These are phyloP conservation scores for Magnusiomyces suaveolens DNA, from an alignment of 1,139 yeast genomes.

Conservation along the genomic window DNA sequence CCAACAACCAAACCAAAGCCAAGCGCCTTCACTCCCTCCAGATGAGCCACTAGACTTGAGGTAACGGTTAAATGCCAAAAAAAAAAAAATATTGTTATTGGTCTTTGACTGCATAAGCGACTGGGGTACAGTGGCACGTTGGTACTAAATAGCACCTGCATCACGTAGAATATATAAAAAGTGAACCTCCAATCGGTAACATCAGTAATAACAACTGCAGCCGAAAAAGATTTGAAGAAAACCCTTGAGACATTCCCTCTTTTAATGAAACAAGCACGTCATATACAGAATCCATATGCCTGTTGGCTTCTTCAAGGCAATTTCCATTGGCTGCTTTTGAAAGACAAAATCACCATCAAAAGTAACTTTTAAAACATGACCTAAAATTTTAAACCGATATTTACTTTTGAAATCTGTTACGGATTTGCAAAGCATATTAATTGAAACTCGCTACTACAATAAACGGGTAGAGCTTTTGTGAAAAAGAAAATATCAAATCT, in stretches of 20 bases:
- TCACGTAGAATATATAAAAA: slow-evolving; percentile 45
- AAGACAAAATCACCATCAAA: too few relatives aligned
- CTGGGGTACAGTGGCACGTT: slow-evolving; percentile 49
- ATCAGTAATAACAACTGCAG: slow-evolving; percentile 29
- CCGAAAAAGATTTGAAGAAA: slow-evolving; percentile 38
- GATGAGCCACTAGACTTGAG: slow-evolving; percentile 63
- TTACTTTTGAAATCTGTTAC: too few relatives aligned
- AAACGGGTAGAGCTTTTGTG: too few relatives aligned
- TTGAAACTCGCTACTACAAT: too few relatives aligned
- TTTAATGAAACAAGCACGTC: slow-evolving; percentile 47
- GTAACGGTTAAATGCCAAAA: slow-evolving; percentile 35
- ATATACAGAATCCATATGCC: slow-evolving; percentile 42
- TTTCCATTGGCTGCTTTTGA: too few relatives aligned
- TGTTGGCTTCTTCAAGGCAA: slow-evolving; percentile 31
- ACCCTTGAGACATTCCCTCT: slow-evolving; percentile 34
- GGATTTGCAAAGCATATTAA: too few relatives aligned
- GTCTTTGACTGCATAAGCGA: slow-evolving; percentile 47
- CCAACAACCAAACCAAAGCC: slow-evolving; percentile 55
- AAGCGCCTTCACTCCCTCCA: slow-evolving; percentile 56
- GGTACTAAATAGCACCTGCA: slow-evolving; percentile 57
- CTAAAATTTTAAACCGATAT: too few relatives aligned
- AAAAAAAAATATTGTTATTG: slow-evolving; percentile 26
- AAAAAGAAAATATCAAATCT: too few relatives aligned
- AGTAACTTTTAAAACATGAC: too few relatives aligned
- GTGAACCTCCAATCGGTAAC: slow-evolving; percentile 40